Conservation (phyloP, 495 filamentous ascomycete genomes). For the Pyrenula massariospora region DNA sequence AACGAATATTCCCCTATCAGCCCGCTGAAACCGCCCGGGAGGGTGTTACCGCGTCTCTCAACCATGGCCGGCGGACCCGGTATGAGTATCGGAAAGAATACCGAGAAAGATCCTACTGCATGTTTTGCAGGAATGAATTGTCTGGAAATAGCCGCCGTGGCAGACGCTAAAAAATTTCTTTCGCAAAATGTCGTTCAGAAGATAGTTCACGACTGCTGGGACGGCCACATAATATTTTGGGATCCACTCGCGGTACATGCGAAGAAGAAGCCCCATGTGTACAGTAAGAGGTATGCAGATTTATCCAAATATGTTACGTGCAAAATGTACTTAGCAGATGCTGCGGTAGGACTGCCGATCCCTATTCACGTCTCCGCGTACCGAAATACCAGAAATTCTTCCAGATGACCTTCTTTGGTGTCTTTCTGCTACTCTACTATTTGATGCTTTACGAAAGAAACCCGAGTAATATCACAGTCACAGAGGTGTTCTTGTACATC, state of each 20-base stretch:
- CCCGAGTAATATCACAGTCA: constrained; percentile 30
- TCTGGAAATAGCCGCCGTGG: constrained; percentile 80
- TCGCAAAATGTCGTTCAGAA: constrained; percentile 78
- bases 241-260: constrained; percentile 65
- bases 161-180: constrained; percentile 82
- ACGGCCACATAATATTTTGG: constrained; percentile 88
- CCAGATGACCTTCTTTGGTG: constrained; percentile 75
- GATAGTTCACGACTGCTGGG: constrained; percentile 83
- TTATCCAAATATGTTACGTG: background rate
- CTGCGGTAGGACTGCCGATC: constrained; percentile 50
- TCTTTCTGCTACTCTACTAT: constrained; percentile 77
- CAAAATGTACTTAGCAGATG: constrained; percentile 4
- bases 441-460: constrained; percentile 60
- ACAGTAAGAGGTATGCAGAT: constrained; percentile 48
- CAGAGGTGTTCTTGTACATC: constrained; percentile 43
- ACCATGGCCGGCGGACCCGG: background rate
- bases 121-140: constrained; percentile 72
- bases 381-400: constrained; percentile 88
- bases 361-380: constrained; percentile 73
- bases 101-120: constrained; percentile 38
- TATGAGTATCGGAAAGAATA: background rate
- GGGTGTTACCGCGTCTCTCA: background rate
- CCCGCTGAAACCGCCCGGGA: background rate
- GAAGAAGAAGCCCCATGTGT: constrained; percentile 69
- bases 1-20: background rate